Percentiles rank a stretch among this genome's conserved stretches.
Conservation (phyloP, 2,329 filamentous ascomycete species). For the Penicillium griseofulvum region DNA sequence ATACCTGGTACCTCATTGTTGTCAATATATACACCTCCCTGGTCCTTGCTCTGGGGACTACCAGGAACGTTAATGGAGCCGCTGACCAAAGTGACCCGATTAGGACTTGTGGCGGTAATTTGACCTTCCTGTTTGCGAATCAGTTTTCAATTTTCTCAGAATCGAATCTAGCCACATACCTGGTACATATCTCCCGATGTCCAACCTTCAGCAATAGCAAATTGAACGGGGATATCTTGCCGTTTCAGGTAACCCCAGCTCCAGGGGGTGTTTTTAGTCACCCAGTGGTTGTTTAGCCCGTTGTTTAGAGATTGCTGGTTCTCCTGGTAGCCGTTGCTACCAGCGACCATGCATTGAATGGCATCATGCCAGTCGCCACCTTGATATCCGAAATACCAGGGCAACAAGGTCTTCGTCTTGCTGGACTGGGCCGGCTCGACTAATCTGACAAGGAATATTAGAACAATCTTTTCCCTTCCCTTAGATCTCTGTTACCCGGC, state of each 20-base stretch:
- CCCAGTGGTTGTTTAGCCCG: conserved; percentile 55
- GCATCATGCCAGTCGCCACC: conserved; percentile 51
- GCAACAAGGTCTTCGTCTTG: conserved; percentile 47
- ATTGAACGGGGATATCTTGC: conserved; percentile 56
- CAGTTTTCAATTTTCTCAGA: background rate
- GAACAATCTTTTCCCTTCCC: background rate
- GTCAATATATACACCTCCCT: conserved; percentile 51
- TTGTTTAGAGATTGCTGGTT: conserved; percentile 55
- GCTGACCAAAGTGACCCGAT: conserved; percentile 52
- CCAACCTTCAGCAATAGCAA: conserved; percentile 55
- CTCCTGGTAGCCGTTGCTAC: conserved; percentile 52
- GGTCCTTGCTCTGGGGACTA: conserved; percentile 40
- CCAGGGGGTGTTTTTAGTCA: conserved; percentile 53
- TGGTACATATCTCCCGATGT: conserved; percentile 59
- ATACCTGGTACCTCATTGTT: conserved; percentile 52
- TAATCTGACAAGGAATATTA: conserved; percentile 24
- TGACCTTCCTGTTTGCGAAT: conserved; percentile 43
- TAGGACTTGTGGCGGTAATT: conserved; percentile 54
- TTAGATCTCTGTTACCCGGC: background rate
- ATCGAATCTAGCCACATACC: conserved; percentile 17
- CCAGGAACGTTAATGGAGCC: conserved; percentile 55
- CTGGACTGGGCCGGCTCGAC: conserved; percentile 42
- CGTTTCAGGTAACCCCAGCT: conserved; percentile 53
- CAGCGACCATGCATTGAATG: conserved; percentile 55
- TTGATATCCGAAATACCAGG: conserved; percentile 57